Base-by-base conservation (phyloP, 345 rosid genomes). In the Citrus mangshanensis region DNA sequence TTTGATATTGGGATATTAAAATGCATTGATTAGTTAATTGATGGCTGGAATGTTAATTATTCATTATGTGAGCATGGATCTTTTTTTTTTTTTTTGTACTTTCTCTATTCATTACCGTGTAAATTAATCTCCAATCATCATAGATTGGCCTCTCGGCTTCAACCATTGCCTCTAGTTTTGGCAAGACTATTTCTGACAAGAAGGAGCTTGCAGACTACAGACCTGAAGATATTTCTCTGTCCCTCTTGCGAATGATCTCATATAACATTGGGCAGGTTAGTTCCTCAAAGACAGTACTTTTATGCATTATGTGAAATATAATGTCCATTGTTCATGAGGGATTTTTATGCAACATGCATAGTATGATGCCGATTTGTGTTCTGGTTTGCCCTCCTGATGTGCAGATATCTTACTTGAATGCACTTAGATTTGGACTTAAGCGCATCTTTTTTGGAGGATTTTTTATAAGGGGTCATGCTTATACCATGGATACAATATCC, bases 401-500 rank as follows among this genome's bases (percentile, higher is more conserved):
- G 85, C 87, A 96, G 99, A 90, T 96, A 85, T 77, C 99, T 4
- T 94, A 96, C 72, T 85, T 96, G 85, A 96, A 91, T 78, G 99
- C 99, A 55, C 97, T 96, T 80, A 91, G 94, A 37, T 96, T 94
- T 88, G 98, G 99, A 72, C 89, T 96, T 46, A 94, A 96, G 85
- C 80, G 98, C 10, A 96, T 96, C 70, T 96, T 96, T 83, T 96
- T 96, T 58, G 99, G 99, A 82, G 99, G 99, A 71, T 96, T 93
- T 79, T 96, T 96, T 79, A 96, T 96, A 24, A 88, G 99, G 76
- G 99, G 99, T 32, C 99, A 96, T 89, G 99, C 99, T 61, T 96
- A 96, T 87, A 96, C 99, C 77, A 96, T 96, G 99, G 99, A 96
- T 85, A 89, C 99, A 73, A 96, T 96, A n/a, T 96, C 99, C 56